Evolutionary conservation across 2,329 filamentous ascomycete genomes (phyloP), one percentile per base, ranked within the genome.

Genomic region (Cylindrodendrum hubeiense): DNA sequence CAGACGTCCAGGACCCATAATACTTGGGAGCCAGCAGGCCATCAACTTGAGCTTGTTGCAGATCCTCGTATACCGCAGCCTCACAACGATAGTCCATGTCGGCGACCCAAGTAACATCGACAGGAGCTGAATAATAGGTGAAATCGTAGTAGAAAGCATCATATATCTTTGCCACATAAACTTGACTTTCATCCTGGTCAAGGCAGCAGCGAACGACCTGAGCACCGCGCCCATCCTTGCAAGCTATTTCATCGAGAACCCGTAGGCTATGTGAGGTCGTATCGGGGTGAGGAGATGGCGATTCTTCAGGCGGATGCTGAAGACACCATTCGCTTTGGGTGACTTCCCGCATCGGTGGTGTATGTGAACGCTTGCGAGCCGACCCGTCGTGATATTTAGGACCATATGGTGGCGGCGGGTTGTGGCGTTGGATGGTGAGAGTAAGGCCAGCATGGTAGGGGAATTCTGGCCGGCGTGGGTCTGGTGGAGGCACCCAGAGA

Each of bases 1-100:
- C 5, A 21, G 52, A 65, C 13, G 37, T 62, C 56, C 64, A 67
- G 4, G 57, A 66, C 3, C 60, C 60, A 30, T 52, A 39, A 33
- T 65, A 67, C 12, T 41, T 46, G 3, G 56, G 49, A 8, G 28
- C n/a, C 17, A 64, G 43, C 13, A 13, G 1, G 5, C 60, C 59
- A 30, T 65, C 47, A 10, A 59, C 44, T 13, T 17, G 15, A 22
- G 30, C 49, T 17, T 46, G n/a, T 15, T 43, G 12, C 10, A 65
- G 19, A 1, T 68, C 60, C 28, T 65, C 56, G 15, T 61, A 68
- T n/a, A 51, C 47, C 8, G 55, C 47, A 9, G 59, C 39, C 30
- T 68, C 53, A 9, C 46, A 58, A 21, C 9, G 7, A 24, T 46
- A 50, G 13, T 52, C 12, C 13, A 33, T 5, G 9, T 52, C 49